phyloP scores from a whole-genome alignment of 495 filamentous ascomycete species.

The Hyaloscypha bicolor region DNA sequence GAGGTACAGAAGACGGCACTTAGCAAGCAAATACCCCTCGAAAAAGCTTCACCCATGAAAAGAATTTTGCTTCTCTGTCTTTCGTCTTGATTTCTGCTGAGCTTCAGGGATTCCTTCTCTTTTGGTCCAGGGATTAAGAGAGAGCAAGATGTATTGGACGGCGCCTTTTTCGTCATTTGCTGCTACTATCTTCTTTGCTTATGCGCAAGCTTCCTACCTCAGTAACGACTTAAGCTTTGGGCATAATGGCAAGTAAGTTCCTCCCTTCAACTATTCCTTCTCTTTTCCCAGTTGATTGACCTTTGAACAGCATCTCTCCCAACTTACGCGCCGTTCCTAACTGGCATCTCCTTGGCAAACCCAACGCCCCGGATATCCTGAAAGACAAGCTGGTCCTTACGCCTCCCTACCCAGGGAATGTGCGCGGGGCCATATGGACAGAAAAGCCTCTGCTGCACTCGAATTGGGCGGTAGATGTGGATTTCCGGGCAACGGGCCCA shows the following conservation, averaged over 20 bases:
- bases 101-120: not conserved
- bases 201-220: conserved; percentile 61
- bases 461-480: conserved; percentile 79
- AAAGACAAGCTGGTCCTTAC: conserved; percentile 93
- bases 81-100: not conserved
- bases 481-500: conserved; percentile 84
- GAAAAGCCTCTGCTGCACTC: conserved; percentile 59
- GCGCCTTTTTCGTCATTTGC: conserved; percentile 36
- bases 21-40: not conserved
- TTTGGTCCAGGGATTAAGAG: not conserved
- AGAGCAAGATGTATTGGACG: conserved; percentile 12
- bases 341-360: conserved; percentile 64
- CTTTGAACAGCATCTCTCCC: conserved; percentile 27
- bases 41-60: conserved; percentile 1
- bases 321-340: conserved; percentile 27
- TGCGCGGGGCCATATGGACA: conserved; percentile 80
- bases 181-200: conserved; percentile 51
- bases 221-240: conserved; percentile 76
- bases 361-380: conserved; percentile 70
- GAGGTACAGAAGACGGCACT: conserved; percentile 4
- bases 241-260: conserved; percentile 60
- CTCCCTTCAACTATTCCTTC: not conserved
- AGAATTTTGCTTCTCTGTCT: not conserved
- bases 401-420: conserved; percentile 83
- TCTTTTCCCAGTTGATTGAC: conserved; percentile 1